Conservation (phyloP, 768 basidiomycete genomes). For the Suillus alpinus region DNA sequence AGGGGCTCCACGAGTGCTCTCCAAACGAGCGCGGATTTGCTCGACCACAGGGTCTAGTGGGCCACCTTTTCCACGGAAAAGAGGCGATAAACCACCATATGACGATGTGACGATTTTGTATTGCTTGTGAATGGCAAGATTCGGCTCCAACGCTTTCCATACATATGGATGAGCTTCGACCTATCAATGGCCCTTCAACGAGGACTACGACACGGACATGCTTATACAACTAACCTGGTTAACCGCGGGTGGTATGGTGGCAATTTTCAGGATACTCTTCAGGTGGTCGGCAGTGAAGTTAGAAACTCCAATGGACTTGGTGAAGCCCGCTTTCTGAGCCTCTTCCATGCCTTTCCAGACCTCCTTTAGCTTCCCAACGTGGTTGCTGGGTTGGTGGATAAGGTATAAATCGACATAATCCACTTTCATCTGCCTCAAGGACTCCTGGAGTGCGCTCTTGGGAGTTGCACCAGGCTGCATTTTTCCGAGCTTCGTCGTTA, state of each 20-base stretch:
- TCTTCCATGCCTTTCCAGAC: conserved; percentile 65
- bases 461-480: conserved; percentile 43
- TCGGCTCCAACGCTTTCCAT: conserved; percentile 38
- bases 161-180: conserved; percentile 56
- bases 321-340: conserved; percentile 40
- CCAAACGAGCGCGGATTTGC: conserved; percentile 29
- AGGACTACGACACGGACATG: not conserved
- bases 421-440: conserved; percentile 51
- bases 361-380: conserved; percentile 43
- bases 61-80: conserved; percentile 34
- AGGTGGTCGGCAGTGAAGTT: conserved; percentile 48
- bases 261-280: conserved; percentile 40
- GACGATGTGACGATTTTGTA: conserved; percentile 39
- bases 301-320: conserved; percentile 50
- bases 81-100: conserved; percentile 38
- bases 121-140: conserved; percentile 33
- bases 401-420: conserved; percentile 64
- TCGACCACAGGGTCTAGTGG: conserved; percentile 38
- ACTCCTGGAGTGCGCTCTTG: conserved; percentile 46
- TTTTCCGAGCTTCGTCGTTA: conserved; percentile 54
- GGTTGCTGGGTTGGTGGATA: conserved; percentile 46
- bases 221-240: conserved; percentile 42
- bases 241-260: conserved; percentile 46
- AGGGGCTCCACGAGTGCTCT: conserved; percentile 19
- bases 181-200: conserved; percentile 19